A percentile compares a stretch with the other conserved stretches of the same genome.
Evolutionary conservation across 2,329 filamentous ascomycete genomes (phyloP).

Genomic region (Colletotrichum lindemuthianum): DNA sequence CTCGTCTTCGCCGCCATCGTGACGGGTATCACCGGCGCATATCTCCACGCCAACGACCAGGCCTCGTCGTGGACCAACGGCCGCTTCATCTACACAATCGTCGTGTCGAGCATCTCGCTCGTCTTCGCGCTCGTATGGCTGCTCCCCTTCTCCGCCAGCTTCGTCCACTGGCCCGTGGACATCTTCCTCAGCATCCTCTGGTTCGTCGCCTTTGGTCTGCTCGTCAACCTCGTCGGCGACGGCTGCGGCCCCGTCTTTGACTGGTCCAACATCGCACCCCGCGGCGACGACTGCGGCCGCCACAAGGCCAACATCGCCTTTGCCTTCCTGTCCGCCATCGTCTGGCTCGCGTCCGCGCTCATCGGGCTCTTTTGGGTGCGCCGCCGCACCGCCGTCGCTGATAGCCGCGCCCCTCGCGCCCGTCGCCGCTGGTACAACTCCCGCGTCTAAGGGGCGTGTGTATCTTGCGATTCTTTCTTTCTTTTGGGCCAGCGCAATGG

Average conservation of each 20-base stretch:
- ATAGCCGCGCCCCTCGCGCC: slow-evolving; percentile 39
- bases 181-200: slow-evolving; percentile 74
- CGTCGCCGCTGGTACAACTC: slow-evolving; percentile 55
- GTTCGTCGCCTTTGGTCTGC: slow-evolving; percentile 75
- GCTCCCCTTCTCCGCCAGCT: slow-evolving; percentile 73
- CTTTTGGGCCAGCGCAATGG: not conserved
- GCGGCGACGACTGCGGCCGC: slow-evolving; percentile 66
- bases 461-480: not conserved
- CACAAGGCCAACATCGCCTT: slow-evolving; percentile 80
- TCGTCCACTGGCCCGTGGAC: slow-evolving; percentile 78
- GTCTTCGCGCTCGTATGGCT: slow-evolving; percentile 77
- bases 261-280: slow-evolving; percentile 65
- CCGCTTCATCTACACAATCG: slow-evolving; percentile 79
- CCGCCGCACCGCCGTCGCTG: slow-evolving; percentile 46
- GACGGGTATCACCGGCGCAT: slow-evolving; percentile 74
- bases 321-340: slow-evolving; percentile 74
- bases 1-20: slow-evolving; percentile 78
- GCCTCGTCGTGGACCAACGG: slow-evolving; percentile 64
- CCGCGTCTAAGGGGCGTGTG: slow-evolving; percentile 48
- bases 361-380: slow-evolving; percentile 66
- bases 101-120: slow-evolving; percentile 75
- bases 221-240: slow-evolving; percentile 63
- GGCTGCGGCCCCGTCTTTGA: slow-evolving; percentile 67
- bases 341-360: slow-evolving; percentile 74
- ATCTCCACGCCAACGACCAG: slow-evolving; percentile 63